These are phyloP conservation scores for Chaetomium globosum DNA, from an alignment of 2,329 filamentous ascomycete genomes.

Conservation along the genomic window DNA sequence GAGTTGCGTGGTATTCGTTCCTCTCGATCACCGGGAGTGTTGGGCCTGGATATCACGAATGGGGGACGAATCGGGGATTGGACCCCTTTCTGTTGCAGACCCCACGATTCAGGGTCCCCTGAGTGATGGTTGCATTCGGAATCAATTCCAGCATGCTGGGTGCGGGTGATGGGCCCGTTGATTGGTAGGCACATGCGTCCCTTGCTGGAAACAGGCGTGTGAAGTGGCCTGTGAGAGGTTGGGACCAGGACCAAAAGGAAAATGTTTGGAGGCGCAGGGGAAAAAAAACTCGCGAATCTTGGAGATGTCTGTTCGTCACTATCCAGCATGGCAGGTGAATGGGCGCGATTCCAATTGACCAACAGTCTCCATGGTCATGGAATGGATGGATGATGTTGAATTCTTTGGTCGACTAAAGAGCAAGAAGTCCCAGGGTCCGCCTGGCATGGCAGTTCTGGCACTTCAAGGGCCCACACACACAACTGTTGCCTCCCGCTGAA, in stretches of 20 bases:
- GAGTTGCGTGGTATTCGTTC: no score
- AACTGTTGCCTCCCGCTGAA: slow-evolving; percentile 17
- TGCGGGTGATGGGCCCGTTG: slow-evolving; percentile 28
- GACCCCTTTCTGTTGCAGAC: slow-evolving; percentile 23
- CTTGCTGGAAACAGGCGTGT: slow-evolving; percentile 21
- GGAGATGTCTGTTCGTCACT: neutral
- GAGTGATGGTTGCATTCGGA: slow-evolving; percentile 20
- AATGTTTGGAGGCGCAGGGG: neutral
- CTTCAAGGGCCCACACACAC: slow-evolving; percentile 5
- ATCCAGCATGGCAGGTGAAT: neutral
- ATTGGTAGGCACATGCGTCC: slow-evolving; percentile 28
- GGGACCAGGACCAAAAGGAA: neutral
- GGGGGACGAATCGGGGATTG: neutral
- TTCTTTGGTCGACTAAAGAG: neutral
- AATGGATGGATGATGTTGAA: slow-evolving; percentile 1
- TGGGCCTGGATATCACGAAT: neutral
- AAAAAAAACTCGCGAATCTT: neutral
- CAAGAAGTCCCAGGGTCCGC: neutral
- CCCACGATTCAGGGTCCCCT: slow-evolving; percentile 4
- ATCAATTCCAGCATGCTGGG: slow-evolving; percentile 32
- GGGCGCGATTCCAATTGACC: neutral
- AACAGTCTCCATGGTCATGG: neutral
- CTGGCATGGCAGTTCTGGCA: neutral
- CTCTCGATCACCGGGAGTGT: neutral
- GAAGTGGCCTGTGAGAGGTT: slow-evolving; percentile 21